These are phyloP conservation scores for Penicillium italicum DNA, from an alignment of 2,329 filamentous ascomycete genomes.

Conservation along the genomic window DNA sequence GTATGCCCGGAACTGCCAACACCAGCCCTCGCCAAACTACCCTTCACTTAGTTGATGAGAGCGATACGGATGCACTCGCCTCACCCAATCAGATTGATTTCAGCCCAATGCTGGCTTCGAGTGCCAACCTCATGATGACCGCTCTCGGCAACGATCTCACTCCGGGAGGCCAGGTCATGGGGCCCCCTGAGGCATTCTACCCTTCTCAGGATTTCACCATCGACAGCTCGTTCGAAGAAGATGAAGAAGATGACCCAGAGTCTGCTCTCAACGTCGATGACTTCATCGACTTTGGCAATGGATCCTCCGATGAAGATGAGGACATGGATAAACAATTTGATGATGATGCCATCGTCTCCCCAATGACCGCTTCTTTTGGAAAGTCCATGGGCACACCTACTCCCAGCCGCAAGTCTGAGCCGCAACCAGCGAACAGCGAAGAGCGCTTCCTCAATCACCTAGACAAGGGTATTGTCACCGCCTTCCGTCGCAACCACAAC, in stretches of 20 bases:
- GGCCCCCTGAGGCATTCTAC: conserved; percentile 72
- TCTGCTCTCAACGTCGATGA: conserved; percentile 63
- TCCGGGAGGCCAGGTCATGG: conserved; percentile 61
- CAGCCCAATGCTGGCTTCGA: conserved; percentile 61
- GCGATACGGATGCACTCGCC: conserved; percentile 42
- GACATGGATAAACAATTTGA: conserved; percentile 49
- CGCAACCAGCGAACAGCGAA: conserved; percentile 31
- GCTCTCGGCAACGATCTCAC: conserved; percentile 56
- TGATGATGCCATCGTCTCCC: conserved; percentile 43
- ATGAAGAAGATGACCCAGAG: conserved; percentile 63
- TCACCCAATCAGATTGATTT: conserved; percentile 38
- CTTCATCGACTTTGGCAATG: conserved; percentile 65
- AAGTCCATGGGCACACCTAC: conserved; percentile 33
- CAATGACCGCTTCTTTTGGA: conserved; percentile 48
- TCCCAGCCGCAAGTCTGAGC: conserved; percentile 33
- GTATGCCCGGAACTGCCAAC: conserved; percentile 41
- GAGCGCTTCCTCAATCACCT: conserved; percentile 63
- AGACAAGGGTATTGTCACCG: conserved; percentile 68
- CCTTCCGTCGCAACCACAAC: conserved; percentile 64
- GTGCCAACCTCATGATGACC: conserved; percentile 74
- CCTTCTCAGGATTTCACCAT: conserved; percentile 57
- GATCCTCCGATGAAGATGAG: conserved; percentile 57
- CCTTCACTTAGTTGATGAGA: conserved; percentile 43
- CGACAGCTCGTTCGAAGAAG: conserved; percentile 58
- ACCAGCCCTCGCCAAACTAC: conserved; percentile 43